Evolutionary conservation across 192 early-diverging fungal species (phyloP).

Genomic region (Pilaira anomala): DNA sequence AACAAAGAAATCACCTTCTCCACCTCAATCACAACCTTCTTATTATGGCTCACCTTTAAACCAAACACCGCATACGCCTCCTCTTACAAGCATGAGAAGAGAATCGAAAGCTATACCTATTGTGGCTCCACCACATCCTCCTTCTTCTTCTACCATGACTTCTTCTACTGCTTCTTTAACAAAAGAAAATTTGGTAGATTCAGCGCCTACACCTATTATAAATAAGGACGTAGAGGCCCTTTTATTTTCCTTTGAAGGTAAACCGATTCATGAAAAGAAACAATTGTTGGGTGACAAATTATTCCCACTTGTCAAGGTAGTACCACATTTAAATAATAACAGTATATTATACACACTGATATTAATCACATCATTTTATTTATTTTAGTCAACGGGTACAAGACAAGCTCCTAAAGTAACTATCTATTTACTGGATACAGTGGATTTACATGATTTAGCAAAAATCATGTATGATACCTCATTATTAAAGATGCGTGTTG

Average conservation of each 20-base stretch:
- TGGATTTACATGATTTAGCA: conserved; percentile 33
- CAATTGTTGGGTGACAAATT: conserved; percentile 39
- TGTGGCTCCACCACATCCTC: not conserved
- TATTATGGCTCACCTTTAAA: no score
- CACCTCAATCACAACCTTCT: no score
- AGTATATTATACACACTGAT: no score
- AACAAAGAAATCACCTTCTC: not conserved
- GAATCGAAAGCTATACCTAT: not conserved
- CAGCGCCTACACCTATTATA: conserved; percentile 5
- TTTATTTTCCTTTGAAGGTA: conserved; percentile 27
- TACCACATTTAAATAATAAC: not conserved
- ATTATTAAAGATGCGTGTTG: conserved; percentile 5
- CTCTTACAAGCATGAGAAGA: not conserved
- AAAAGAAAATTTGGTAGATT: not conserved
- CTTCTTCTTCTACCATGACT: not conserved
- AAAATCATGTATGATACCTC: conserved; percentile 36
- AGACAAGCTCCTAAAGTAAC: conserved; percentile 35
- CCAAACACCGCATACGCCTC: no score
- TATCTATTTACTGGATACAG: conserved; percentile 35
- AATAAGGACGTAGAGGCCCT: conserved; percentile 21
- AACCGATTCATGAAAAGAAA: conserved; percentile 38
- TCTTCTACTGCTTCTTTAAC: not conserved
- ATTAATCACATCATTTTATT: not conserved
- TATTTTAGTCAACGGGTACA: conserved; percentile 19
- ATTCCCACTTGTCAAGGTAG: conserved; percentile 41